Conservation (phyloP, 371 early-diverging fungal genomes). For the Funneliformis caledonium region DNA sequence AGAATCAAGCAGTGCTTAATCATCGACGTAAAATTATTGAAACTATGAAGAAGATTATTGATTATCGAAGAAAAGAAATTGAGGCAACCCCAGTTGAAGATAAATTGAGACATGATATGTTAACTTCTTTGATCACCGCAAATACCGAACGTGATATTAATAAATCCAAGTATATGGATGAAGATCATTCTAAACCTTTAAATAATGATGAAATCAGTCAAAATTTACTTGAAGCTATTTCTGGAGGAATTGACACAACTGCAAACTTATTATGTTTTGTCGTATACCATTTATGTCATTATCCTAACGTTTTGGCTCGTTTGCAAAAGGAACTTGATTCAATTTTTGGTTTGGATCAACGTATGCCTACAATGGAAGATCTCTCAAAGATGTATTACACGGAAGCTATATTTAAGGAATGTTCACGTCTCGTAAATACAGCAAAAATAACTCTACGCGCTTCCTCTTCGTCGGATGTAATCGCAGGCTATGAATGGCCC, state of each 20-base stretch:
- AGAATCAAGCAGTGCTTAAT: too few species aligned
- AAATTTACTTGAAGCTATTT: too few species aligned
- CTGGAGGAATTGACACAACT: neutral
- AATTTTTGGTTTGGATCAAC: neutral
- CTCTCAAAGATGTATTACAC: constrained; percentile 1
- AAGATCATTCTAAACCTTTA: neutral
- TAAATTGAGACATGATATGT: constrained; percentile 5
- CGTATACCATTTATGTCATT: neutral
- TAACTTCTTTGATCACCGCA: constrained; percentile 7
- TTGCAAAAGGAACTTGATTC: constrained; percentile 5
- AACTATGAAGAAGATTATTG: neutral
- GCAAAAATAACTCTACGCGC: too few species aligned
- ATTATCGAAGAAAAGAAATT: constrained; percentile 25
- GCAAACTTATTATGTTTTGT: neutral
- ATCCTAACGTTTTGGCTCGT: neutral
- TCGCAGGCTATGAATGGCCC: constrained; percentile 1
- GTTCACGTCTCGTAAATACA: too few species aligned
- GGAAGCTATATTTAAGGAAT: constrained; percentile 25
- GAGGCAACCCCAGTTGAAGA: neutral
- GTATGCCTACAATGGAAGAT: neutral
- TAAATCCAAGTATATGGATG: neutral
- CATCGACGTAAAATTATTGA: too few species aligned
- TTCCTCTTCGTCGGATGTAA: neutral
- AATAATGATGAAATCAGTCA: too few species aligned
- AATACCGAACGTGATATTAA: too few species aligned